Base-by-base conservation (phyloP, 1,139 yeast genomes). In the Martiniozyma asiatica region DNA sequence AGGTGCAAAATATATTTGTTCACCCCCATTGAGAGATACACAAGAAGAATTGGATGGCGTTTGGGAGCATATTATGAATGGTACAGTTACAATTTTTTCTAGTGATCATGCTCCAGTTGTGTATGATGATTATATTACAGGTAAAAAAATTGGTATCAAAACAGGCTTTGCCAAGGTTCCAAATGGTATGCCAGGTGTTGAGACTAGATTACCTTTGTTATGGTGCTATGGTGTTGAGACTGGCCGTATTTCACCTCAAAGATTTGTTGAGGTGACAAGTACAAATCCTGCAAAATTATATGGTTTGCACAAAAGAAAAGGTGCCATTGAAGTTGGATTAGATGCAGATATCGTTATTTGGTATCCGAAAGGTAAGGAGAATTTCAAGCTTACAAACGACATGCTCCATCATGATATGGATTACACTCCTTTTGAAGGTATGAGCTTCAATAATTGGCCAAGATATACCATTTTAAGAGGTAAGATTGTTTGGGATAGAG, bases 1-100 rank as follows among this genome's bases (percentile, higher is more conserved):
- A 42, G 65, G 68, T 3, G 67, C 70, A 10, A 65, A 63, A 45
- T 61, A 56, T 38, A 56, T 64, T 22, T 64, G 69, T 41, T 63
- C 68, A 6, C 70, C 70, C 0, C 70, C 70, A 2, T 42, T 63
- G 31, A 53, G 70, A 39, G 58, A 60, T 21, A 44, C 53, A 12
- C 46, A 47, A 15, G 39, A 43, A 24, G 63, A 61, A 31, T 45
- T 62, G 19, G 60, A 62, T 12, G 61, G 58, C 13, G 58, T 64
- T 17, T 64, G 70, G 70, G 52, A 48, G 26, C 60, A 56, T 11
- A 51, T 64, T 27, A 51, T 51, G 22, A 63, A 64, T 36, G 70
- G 70, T 7, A 62, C 68, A 1, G 60, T 64, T 26, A 63, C 68
- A 0, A 58, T 62, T 12, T 56, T 63, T 30, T 57, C 65, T 17